Percentiles rank a stretch among this genome's conserved stretches.
phyloP scores from a whole-genome alignment of 768 basidiomycete genomes.

The Gloeophyllum trabeum region DNA sequence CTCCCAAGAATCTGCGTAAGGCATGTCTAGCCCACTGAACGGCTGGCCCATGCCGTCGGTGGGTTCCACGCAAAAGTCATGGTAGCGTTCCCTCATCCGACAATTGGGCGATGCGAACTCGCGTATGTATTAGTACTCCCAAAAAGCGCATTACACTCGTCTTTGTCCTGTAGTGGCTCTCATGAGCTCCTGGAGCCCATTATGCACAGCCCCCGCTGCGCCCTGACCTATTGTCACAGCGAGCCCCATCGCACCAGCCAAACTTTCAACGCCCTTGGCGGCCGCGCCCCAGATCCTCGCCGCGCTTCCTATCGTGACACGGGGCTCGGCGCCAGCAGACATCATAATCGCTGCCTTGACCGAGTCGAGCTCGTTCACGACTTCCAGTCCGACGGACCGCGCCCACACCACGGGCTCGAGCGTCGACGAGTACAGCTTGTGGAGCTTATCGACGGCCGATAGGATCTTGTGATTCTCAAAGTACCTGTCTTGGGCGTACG shows the following conservation, averaged over 20 bases:
- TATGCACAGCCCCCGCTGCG: not conserved
- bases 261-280: not conserved
- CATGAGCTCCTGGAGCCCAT: not conserved
- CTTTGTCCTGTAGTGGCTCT: no score
- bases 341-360: constrained; percentile 82
- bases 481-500: constrained; percentile 77
- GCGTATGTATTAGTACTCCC: no score
- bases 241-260: not conserved
- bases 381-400: constrained; percentile 79
- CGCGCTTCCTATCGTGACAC: not conserved
- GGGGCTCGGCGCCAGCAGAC: constrained; percentile 43
- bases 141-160: no score
- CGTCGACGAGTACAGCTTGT: constrained; percentile 72
- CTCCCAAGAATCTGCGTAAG: no score
- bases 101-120: no score
- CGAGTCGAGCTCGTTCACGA: constrained; percentile 79
- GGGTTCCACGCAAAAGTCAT: no score
- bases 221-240: not conserved
- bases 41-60: no score
- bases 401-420: constrained; percentile 71
- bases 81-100: no score
- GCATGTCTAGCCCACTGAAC: no score
- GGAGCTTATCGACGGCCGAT: constrained; percentile 79
- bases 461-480: constrained; percentile 79
- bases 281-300: not conserved